Evolutionary conservation across 169 alveolate genomes (phyloP), one percentile per base, ranked within the genome.

Genomic region (Plasmodium yoelii): DNA sequence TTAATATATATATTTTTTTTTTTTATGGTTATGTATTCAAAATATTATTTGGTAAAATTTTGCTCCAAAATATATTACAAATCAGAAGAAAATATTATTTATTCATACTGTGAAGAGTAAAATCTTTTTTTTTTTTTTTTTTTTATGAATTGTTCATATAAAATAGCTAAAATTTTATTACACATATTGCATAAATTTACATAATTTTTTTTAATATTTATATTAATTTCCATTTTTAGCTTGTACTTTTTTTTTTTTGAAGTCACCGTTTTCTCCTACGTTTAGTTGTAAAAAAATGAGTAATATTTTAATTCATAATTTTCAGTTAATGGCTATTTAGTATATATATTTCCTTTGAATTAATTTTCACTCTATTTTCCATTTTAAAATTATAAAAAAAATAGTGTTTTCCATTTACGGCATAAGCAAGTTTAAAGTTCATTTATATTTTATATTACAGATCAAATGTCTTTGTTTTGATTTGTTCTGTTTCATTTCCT

Each of bases 161-260:
- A 74, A 67, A 55, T 47, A 74, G 88, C 88, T 57, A 74, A 61
- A 74, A 61, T 60, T 60, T 53, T 74, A 19, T 53, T 13, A 68
- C 34, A 42, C 24, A 24, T 67, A 22, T 22, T 22, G 26, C 42
- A 19, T 61, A 46, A 24, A 60, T 60, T 42, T 74, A 74, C 69
- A 74, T 65, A 53, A 51, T 73, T 60, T 28, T 64, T 60, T 74
- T 74, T 68, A 8, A 12, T 28, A 18, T 39, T 18, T 53, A 26
- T 53, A 42, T 42, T 26, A 34, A 34, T 34, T 34, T 34, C 42
- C 42, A 3, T 74, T 47, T 57, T 73, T 73, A 13, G 13, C 34
- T 42, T 63, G 60, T 34, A 60, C 39, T 60, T 13, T n/a, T 74
- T 44, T 59, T 59, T 74, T 42, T 39, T 24, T 59, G 57, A 72